Conservation (phyloP, 2,329 filamentous ascomycete species). For the Penicillium sp. region DNA sequence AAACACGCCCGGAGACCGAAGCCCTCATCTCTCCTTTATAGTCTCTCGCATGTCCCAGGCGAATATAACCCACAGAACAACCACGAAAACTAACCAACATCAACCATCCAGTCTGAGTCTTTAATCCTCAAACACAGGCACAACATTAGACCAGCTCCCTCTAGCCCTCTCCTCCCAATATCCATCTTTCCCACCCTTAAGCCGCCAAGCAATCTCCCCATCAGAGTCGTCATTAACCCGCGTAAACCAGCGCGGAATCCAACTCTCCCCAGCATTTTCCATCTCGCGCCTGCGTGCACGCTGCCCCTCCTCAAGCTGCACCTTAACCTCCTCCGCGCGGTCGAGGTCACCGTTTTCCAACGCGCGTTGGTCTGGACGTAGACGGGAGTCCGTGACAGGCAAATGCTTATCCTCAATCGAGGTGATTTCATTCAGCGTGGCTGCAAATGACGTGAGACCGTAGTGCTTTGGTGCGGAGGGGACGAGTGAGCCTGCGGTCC, state of each 20-base stretch:
- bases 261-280: conserved; percentile 69
- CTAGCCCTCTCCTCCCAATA: conserved; percentile 86
- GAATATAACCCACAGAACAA: not conserved
- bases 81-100: not conserved
- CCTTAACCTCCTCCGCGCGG: conserved; percentile 78
- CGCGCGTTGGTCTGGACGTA: conserved; percentile 83
- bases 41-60: not conserved
- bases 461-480: conserved; percentile 77
- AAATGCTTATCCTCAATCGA: conserved; percentile 69
- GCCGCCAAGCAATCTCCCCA: conserved; percentile 57
- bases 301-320: conserved; percentile 80
- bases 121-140: conserved; percentile 52
- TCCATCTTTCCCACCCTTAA: conserved; percentile 77
- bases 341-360: conserved; percentile 81
- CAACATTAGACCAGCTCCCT: conserved; percentile 62
- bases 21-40: not conserved
- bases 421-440: conserved; percentile 83
- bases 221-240: conserved; percentile 52
- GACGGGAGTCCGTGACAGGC: conserved; percentile 75
- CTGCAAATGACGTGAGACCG: conserved; percentile 84
- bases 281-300: conserved; percentile 68
- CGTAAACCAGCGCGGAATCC: conserved; percentile 81
- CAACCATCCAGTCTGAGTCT: not conserved
- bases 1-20: conserved; percentile 3
- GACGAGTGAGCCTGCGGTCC: conserved; percentile 75